Evolutionary conservation across 2,329 filamentous ascomycete species (phyloP), one percentile per base, ranked within the genome.

Genomic region (Sporothrix sp.): DNA sequence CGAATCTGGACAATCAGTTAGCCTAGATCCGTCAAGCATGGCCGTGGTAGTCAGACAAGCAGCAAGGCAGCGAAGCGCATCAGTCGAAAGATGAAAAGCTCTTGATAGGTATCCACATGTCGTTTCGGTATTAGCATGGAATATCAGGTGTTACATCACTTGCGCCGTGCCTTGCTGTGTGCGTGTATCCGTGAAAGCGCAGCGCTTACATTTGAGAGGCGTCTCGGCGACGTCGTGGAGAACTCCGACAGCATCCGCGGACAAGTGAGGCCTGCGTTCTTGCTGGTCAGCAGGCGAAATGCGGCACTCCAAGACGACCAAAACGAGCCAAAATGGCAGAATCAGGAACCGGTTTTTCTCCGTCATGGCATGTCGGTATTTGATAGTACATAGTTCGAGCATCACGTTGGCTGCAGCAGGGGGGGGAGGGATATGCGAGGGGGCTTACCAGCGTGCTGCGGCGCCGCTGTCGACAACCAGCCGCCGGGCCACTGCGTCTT

Each of bases 71-170:
- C 52, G 58, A 60, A 65, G 63, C 64, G 70, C 68, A 68, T 87
- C 84, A 87, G 82, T 76, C 76, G 82, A 86, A 86, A 86, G 83
- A 86, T 87, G 83, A 87, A 87, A 86, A 86, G 82, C 76, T 55
- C 80, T 75, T 71, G 63, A 60, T 73, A 78, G 43, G 72, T 69
- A 70, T 85, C 79, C 76, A 84, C 78, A 81, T 78, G 63, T 61
- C 59, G 63, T 62, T 80, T 87, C 82, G 74, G 84, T 70, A 79
- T 85, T 85, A 86, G 82, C 82, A 86, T 84, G 79, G 81, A 84
- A 82, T 81, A 71, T 74, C 73, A 71, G 69, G 69, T 76, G 71
- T 71, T 72, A 78, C 81, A 87, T 87, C 83, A 85, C 50, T 21
- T 37, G 53, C 53, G 49, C 36, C 9, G 35, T 45, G 69, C 69